phyloP scores from a whole-genome alignment of 2,329 filamentous ascomycete species.

The Samsoniella hepiali region DNA sequence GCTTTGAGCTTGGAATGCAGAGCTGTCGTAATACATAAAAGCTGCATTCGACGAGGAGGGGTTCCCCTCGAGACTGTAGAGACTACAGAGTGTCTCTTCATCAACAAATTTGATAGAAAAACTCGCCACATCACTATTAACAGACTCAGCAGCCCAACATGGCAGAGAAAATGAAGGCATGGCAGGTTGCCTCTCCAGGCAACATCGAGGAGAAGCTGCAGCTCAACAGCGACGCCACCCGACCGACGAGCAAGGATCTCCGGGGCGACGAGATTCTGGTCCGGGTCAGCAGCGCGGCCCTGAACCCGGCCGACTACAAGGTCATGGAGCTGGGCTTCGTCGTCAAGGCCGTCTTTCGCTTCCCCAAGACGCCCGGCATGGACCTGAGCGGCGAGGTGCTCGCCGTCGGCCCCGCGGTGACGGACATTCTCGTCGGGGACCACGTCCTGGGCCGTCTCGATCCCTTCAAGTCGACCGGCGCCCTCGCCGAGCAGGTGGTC shows the following conservation, averaged over 20 bases:
- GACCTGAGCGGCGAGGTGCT: constrained; percentile 52
- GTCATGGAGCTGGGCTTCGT: constrained; percentile 39
- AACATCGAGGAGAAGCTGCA: constrained; percentile 25
- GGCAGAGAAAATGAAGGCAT: constrained; percentile 19
- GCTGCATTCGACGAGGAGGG: no score
- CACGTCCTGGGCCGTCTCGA: constrained; percentile 41
- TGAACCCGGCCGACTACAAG: constrained; percentile 53
- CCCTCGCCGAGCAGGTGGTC: constrained; percentile 43
- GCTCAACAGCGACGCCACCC: constrained; percentile 22
- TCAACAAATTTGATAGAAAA: background rate
- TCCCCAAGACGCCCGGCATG: constrained; percentile 44
- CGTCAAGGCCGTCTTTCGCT: constrained; percentile 29
- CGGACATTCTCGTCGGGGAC: constrained; percentile 37
- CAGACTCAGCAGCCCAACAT: background rate
- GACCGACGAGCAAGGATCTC: constrained; percentile 23
- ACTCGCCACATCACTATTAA: background rate
- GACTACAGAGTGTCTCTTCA: background rate
- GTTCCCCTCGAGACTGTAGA: background rate
- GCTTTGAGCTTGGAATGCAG: no score
- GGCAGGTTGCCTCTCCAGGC: constrained; percentile 26
- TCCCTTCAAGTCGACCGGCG: constrained; percentile 34
- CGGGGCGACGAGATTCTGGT: constrained; percentile 38
- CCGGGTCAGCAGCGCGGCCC: constrained; percentile 39
- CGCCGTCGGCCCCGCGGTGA: constrained; percentile 27
- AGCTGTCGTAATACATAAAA: no score